Percentiles rank a stretch among this genome's conserved stretches.
Conservation (phyloP, 2,329 filamentous ascomycete genomes). For the Penicillium sp. region DNA sequence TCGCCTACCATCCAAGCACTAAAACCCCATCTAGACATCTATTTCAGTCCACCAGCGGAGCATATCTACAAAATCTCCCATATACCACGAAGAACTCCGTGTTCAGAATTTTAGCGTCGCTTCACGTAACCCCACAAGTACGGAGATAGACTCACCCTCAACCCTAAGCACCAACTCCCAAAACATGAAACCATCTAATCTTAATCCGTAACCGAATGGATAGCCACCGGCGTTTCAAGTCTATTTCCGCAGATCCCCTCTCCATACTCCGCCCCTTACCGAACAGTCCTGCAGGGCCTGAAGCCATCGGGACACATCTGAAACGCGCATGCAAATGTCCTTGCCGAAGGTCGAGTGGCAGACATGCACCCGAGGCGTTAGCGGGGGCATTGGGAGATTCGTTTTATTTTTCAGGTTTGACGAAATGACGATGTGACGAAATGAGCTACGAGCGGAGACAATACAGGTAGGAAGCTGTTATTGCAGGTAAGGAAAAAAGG, state of each 20-base stretch:
- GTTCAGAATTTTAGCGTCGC: too few relatives aligned
- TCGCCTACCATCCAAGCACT: neutral
- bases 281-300: neutral
- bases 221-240: neutral
- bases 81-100: neutral
- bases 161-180: neutral
- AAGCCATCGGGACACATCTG: neutral
- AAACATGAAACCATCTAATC: neutral
- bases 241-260: neutral
- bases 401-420: neutral
- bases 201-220: neutral
- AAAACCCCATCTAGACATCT: neutral
- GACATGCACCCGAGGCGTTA: neutral
- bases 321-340: neutral
- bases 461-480: too few relatives aligned
- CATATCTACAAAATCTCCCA: neutral
- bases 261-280: neutral
- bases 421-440: neutral
- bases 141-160: neutral
- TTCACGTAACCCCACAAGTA: too few relatives aligned
- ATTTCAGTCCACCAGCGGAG: neutral
- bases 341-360: neutral
- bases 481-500: neutral
- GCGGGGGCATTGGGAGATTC: neutral
- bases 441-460: neutral